Evolutionary conservation across 2,329 filamentous ascomycete species (phyloP).

Genomic region (Alternaria consortialis): DNA sequence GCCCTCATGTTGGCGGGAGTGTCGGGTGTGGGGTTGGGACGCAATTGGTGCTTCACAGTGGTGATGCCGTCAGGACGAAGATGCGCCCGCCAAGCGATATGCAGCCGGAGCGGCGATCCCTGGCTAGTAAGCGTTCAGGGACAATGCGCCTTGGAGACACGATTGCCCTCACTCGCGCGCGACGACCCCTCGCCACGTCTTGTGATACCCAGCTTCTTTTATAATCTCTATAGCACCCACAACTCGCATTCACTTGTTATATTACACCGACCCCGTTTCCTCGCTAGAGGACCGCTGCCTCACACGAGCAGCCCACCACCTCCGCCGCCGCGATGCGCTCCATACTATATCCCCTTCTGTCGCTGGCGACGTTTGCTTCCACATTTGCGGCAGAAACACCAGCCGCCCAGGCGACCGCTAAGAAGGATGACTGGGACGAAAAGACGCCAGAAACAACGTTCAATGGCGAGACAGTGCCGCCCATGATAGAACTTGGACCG

Average conservation of each 20-base stretch:
- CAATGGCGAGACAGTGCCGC: conserved; percentile 72
- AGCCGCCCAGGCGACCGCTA: conserved; percentile 21
- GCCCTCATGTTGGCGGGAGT: conserved; percentile 71
- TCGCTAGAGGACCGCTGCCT: conserved; percentile 11
- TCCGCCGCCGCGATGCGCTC: conserved; percentile 44
- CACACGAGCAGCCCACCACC: conserved; percentile 18
- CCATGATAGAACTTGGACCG: conserved; percentile 68
- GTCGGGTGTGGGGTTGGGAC: conserved; percentile 34
- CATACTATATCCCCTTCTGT: conserved; percentile 48
- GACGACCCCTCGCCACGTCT: conserved; percentile 18
- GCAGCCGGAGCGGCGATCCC: conserved; percentile 33
- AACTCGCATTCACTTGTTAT: background rate
- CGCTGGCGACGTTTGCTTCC: conserved; percentile 48
- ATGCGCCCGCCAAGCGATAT: conserved; percentile 37
- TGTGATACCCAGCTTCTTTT: conserved; percentile 1
- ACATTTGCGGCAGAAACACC: conserved; percentile 34
- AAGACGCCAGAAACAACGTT: conserved; percentile 64
- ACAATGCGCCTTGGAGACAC: conserved; percentile 25
- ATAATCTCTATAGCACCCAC: background rate
- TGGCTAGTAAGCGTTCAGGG: conserved; percentile 17
- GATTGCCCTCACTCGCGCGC: conserved; percentile 15
- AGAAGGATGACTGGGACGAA: conserved; percentile 41
- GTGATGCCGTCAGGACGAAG: conserved; percentile 36
- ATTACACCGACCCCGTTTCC: background rate
- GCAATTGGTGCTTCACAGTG: conserved; percentile 40